Base-by-base conservation (phyloP, 148 eudicot genomes). In the Persicaria tinctoria region DNA sequence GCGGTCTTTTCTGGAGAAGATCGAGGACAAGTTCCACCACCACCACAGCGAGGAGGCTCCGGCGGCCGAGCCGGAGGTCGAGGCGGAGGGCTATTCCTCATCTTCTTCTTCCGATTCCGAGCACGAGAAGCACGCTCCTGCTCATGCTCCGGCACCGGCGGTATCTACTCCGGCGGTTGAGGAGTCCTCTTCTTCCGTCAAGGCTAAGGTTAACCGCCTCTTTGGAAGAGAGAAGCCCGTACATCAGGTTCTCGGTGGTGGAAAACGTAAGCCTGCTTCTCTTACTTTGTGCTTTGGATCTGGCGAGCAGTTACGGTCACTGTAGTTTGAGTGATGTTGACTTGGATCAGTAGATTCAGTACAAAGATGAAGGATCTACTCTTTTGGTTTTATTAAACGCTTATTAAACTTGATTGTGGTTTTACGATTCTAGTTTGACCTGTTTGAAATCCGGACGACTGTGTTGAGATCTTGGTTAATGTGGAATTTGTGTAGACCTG, bases 201-300 rank as follows among this genome's bases (percentile, higher is more conserved):
- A 84, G 68, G 38, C 75, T 13, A 84, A 82, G 77, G 75, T 82
- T 11, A 68, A 54, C 27, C 87, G 89, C 46, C 75, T 85, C 50
- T 87, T 87, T 64, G 91, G 91, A 9, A 75, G 91, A 10, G 88
- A 87, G 74, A 76, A 77, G 79, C 87, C 91, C 48, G 77, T 87
- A 64, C 90, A 87, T 73, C 79, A 80, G 41, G 83, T 80, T 66
- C 76, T 87, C 17, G 93, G 96, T 8, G 97, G 91, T 46, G 93
- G 97, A 56, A 89, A 84, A 88, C 83, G 97, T 92, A 78, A 11
- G 84, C 68, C 48, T 14, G 9, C 18, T 41, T 66, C 18, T 66
- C 6, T 5, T 17, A 7, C 32, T 57, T 57, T 8, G 3, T 8
- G 10, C 46, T 1, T 63, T 63, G 46, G 69, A 63, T 63, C 69